phyloP scores from a whole-genome alignment of 257 asterid species.

The Rhazya stricta region DNA sequence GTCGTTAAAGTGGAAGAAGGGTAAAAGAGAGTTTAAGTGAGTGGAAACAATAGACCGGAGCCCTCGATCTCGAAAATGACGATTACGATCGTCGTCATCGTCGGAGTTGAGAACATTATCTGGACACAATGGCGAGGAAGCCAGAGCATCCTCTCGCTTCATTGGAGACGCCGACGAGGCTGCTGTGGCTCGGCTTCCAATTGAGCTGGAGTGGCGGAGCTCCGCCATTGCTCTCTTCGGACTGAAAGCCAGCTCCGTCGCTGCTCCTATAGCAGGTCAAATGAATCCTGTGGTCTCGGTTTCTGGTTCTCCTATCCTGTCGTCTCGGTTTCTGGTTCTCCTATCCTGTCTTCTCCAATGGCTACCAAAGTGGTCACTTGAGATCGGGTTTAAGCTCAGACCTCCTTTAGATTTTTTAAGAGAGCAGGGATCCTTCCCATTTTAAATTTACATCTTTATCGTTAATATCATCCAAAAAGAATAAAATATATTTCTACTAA shows the following conservation, averaged over 20 bases:
- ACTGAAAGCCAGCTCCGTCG: slow-evolving; percentile 83
- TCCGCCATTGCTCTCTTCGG: slow-evolving; percentile 99
- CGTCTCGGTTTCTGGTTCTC: neutral
- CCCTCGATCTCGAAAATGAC: slow-evolving; percentile 74
- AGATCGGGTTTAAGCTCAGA: slow-evolving; percentile 11
- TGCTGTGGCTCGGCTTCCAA: slow-evolving; percentile 62
- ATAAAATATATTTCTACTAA: no score
- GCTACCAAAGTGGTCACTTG: slow-evolving; percentile 4
- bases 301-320: neutral
- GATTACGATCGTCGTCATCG: slow-evolving; percentile 60
- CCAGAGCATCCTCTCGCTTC: slow-evolving; percentile 33
- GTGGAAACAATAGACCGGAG: slow-evolving; percentile 38
- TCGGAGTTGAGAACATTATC: slow-evolving; percentile 22
- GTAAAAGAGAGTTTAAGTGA: slow-evolving; percentile 40
- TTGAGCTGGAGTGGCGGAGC: slow-evolving; percentile 96
- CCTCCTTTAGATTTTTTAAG: neutral
- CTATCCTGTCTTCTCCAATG: no score
- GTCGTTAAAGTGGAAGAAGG: slow-evolving; percentile 44
- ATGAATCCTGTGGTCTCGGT: neutral
- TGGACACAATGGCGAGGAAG: slow-evolving; percentile 33
- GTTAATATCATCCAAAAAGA: no score
- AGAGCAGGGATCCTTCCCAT: no score
- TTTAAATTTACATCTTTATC: no score
- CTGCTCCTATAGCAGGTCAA: neutral
- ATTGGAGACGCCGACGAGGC: slow-evolving; percentile 54